Conservation (phyloP, 345 rosid species). For the Ceriops zippeliana region DNA sequence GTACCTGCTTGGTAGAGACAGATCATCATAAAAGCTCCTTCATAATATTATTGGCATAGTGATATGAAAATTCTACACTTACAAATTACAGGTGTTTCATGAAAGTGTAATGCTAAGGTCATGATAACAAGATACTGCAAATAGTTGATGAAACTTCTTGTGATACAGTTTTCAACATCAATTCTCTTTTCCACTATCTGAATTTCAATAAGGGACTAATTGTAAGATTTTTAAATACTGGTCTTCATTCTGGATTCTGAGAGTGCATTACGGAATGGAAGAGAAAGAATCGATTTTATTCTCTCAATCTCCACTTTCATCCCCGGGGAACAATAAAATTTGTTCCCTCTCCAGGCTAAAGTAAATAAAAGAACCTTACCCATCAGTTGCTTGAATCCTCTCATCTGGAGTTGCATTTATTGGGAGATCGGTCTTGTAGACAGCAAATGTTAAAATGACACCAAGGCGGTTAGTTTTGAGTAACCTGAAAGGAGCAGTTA, state of each 20-base stretch:
- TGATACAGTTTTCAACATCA: too few relatives aligned
- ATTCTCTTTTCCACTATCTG: background rate
- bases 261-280: background rate
- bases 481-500: conserved; percentile 92
- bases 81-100: background rate
- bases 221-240: background rate
- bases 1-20: conserved; percentile 50
- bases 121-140: background rate
- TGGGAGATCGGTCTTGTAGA: conserved; percentile 77
- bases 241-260: background rate
- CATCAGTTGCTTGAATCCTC: conserved; percentile 77
- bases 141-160: background rate
- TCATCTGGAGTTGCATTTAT: conserved; percentile 76
- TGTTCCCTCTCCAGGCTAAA: conserved; percentile 3
- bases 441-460: conserved; percentile 90
- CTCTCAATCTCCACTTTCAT: too few relatives aligned
- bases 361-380: conserved; percentile 43
- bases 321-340: background rate
- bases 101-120: background rate
- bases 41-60: background rate
- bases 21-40: conserved; percentile 9
- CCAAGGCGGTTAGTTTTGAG: conserved; percentile 91
- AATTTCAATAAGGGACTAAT: background rate
- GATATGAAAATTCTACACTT: background rate
- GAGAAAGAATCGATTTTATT: background rate